These are phyloP conservation scores for Davidsoniella australis DNA, from an alignment of 2,329 filamentous ascomycete genomes.

Conservation along the genomic window DNA sequence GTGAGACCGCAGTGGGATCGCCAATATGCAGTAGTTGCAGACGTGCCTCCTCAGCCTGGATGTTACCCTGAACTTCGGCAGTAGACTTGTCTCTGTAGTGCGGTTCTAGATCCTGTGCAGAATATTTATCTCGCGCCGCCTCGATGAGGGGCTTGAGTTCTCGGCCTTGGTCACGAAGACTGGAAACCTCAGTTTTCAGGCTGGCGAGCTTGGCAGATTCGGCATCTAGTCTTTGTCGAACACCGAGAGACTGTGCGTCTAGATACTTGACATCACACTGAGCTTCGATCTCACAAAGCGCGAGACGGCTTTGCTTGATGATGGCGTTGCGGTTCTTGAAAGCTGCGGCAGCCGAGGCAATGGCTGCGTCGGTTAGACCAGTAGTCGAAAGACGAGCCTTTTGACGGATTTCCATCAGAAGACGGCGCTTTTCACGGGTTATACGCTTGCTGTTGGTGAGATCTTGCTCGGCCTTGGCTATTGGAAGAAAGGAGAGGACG, in stretches of 20 bases:
- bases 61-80: slow-evolving; percentile 54
- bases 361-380: background rate
- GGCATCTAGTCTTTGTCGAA: slow-evolving; percentile 34
- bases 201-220: slow-evolving; percentile 25
- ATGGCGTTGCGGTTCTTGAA: slow-evolving; percentile 7
- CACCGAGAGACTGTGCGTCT: slow-evolving; percentile 44
- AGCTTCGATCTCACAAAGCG: slow-evolving; percentile 62
- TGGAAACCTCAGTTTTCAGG: slow-evolving; percentile 24
- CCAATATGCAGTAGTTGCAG: slow-evolving; percentile 67
- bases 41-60: slow-evolving; percentile 55
- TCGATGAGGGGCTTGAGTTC: slow-evolving; percentile 19
- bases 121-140: slow-evolving; percentile 19
- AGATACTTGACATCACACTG: slow-evolving; percentile 60
- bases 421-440: slow-evolving; percentile 44
- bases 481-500: background rate
- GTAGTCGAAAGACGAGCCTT: slow-evolving; percentile 5
- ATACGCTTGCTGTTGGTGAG: background rate
- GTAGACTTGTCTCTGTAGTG: slow-evolving; percentile 33
- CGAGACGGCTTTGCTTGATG: slow-evolving; percentile 15
- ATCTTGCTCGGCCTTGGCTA: background rate
- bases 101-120: slow-evolving; percentile 25
- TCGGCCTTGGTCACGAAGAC: slow-evolving; percentile 22
- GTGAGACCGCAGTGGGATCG: slow-evolving; percentile 55
- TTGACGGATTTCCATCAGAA: slow-evolving; percentile 28
- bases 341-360: slow-evolving; percentile 2